Conservation (phyloP, 805 yeast species). For the Limtongia smithiae region DNA sequence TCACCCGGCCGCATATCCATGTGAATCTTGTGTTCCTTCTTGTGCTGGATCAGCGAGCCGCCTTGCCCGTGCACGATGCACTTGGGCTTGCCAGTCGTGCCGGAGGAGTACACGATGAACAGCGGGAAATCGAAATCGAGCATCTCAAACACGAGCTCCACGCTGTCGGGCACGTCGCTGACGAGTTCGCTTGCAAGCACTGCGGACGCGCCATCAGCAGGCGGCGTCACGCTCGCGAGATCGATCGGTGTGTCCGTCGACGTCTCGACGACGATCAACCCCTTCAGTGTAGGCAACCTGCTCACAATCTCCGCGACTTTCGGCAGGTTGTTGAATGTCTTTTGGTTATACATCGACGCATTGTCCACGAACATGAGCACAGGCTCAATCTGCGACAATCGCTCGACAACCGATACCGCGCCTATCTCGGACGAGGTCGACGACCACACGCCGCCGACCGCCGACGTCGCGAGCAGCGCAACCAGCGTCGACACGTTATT, state of each 20-base stretch:
- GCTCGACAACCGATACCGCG: slow-evolving; percentile 27
- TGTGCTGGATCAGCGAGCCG: slow-evolving; percentile 30
- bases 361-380: slow-evolving; percentile 26
- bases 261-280: slow-evolving; percentile 18
- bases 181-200: slow-evolving; percentile 5
- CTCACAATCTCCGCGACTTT: slow-evolving; percentile 25
- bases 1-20: slow-evolving; percentile 28
- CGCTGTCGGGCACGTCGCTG: slow-evolving; percentile 4
- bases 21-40: slow-evolving; percentile 30
- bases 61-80: slow-evolving; percentile 33
- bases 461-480: slow-evolving; percentile 27
- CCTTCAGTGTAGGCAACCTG: slow-evolving; percentile 14
- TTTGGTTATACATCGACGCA: slow-evolving; percentile 29
- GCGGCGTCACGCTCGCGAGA: slow-evolving; percentile 10
- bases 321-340: slow-evolving; percentile 21
- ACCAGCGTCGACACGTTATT: slow-evolving; percentile 29
- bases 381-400: slow-evolving; percentile 29
- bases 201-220: slow-evolving; percentile 6
- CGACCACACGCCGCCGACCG: slow-evolving; percentile 31
- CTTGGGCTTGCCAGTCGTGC: slow-evolving; percentile 32
- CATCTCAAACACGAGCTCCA: slow-evolving; percentile 22
- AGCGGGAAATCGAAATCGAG: slow-evolving; percentile 30
- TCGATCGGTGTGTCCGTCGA: slow-evolving; percentile 3
- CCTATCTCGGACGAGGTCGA: slow-evolving; percentile 32
- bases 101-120: slow-evolving; percentile 31